These are phyloP conservation scores for Penicillium italicum DNA, from an alignment of 2,329 filamentous ascomycete genomes.

Conservation along the genomic window DNA sequence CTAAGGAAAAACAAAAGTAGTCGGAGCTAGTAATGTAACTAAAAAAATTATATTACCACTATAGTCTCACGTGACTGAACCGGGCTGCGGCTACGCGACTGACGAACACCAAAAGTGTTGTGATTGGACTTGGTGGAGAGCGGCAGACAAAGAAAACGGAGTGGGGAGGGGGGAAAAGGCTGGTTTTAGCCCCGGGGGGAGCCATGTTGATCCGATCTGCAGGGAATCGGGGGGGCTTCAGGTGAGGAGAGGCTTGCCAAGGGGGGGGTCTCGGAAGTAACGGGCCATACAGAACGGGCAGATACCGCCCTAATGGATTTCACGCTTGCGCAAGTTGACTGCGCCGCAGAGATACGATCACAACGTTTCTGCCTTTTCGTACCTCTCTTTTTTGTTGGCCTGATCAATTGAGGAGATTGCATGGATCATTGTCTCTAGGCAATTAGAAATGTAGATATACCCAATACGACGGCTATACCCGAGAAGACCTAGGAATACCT, in stretches of 20 bases:
- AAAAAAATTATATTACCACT: background rate
- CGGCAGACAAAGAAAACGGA: slow-evolving; percentile 5
- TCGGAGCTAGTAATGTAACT: background rate
- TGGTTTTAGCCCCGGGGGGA: slow-evolving; percentile 8
- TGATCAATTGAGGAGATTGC: background rate
- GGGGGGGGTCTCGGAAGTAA: slow-evolving; percentile 3
- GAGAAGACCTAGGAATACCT: background rate
- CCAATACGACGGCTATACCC: background rate
- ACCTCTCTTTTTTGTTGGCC: background rate
- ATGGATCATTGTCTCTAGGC: background rate
- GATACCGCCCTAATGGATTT: slow-evolving; percentile 1
- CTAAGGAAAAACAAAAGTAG: background rate
- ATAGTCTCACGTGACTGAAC: slow-evolving; percentile 15
- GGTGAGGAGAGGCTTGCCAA: slow-evolving; percentile 6
- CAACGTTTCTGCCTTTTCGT: background rate
- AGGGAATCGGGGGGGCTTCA: slow-evolving; percentile 22
- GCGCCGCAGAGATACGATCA: slow-evolving; percentile 8
- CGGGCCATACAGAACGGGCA: slow-evolving; percentile 3
- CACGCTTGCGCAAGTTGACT: slow-evolving; percentile 13
- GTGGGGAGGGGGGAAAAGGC: background rate
- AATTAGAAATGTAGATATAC: background rate
- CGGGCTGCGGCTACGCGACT: slow-evolving; percentile 26
- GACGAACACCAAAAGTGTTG: slow-evolving; percentile 8
- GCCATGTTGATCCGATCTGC: slow-evolving; percentile 26
- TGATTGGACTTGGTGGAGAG: slow-evolving; percentile 16